Evolutionary conservation across 805 yeast species (phyloP).

Genomic region (Yarrowia hollandica): DNA sequence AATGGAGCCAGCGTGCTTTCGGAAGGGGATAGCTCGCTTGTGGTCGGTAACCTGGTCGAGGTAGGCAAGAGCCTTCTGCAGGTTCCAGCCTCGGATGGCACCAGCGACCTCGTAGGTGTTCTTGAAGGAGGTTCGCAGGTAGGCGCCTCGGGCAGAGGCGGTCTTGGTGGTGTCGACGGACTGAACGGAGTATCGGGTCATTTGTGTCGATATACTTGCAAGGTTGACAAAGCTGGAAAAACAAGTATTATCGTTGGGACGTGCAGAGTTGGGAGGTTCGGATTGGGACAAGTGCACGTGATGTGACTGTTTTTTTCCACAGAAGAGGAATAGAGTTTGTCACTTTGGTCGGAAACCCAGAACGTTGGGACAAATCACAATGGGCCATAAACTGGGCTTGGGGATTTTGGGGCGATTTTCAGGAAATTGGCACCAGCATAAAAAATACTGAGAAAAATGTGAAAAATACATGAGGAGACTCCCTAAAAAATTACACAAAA

Average conservation of each 20-base stretch:
- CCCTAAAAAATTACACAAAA: too few relatives aligned
- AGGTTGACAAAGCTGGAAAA: slow-evolving; percentile 6
- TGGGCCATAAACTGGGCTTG: too few relatives aligned
- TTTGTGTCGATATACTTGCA: slow-evolving; percentile 38
- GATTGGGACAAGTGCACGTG: slow-evolving; percentile 2
- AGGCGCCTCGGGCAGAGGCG: slow-evolving; percentile 99
- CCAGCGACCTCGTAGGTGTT: slow-evolving; percentile 99
- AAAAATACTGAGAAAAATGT: too few relatives aligned
- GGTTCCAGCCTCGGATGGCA: slow-evolving; percentile 98
- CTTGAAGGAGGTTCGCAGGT: slow-evolving; percentile 99
- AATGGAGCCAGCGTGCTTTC: slow-evolving; percentile 93
- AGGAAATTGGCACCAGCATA: too few relatives aligned
- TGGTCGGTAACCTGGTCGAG: slow-evolving; percentile 94
- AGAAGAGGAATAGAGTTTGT: too few relatives aligned
- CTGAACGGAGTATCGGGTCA: slow-evolving; percentile 99
- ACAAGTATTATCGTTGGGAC: neutral
- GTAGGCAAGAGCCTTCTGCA: slow-evolving; percentile 93
- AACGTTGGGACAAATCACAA: too few relatives aligned
- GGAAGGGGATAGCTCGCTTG: slow-evolving; percentile 99
- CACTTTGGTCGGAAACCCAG: too few relatives aligned
- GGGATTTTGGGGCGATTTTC: too few relatives aligned
- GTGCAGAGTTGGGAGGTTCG: slow-evolving; percentile 10
- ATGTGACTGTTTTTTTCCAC: slow-evolving; percentile 21
- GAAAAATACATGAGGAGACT: too few relatives aligned
- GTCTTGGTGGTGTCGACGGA: slow-evolving; percentile 99